Base-by-base conservation (phyloP, 164 flowering plant species). In the Annona squamosa region DNA sequence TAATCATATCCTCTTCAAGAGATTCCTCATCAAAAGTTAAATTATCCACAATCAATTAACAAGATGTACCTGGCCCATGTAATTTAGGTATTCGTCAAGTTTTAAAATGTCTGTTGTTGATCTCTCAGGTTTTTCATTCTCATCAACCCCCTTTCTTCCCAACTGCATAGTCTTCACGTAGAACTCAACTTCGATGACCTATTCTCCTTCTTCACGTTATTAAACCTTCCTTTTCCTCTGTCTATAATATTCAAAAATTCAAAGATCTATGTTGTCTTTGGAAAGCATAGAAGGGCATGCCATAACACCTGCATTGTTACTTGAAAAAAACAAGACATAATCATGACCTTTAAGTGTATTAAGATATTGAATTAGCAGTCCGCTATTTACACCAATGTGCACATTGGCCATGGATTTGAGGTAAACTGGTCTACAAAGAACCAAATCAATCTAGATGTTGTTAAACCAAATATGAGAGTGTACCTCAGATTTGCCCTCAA, bases 271-370 rank as follows among this genome's bases (percentile, higher is more conserved):
- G 48, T 82, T 78, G 81, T 89, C 97, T 70, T 84, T 71, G 16
- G 92, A 88, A 57, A 91, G 92, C 80, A 16, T 78, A 82, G 77
- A 89, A 0, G 94, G 92, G 2, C 82, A 70, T 3, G 79, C 81
- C 92, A 88, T 85, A 3, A 89, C 74, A 46, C 97, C 94, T 81
- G 94, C 97, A 84, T 91, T 89, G 74, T 91, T 91, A 68, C 96
- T 91, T 75, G 42, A n/a, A 76, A 69, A 42, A 78, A 64, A 73
- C 57, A 71, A 72, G 26, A 74, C 1, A 75, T 18, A 16, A n/a
- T 73, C 64, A 46, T 66, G 37, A 59, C 16, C 1, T 17, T n/a
- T 57, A 3, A 41, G 48, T 71, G 72, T 42, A 69, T 3, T 4
- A 52, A 7, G 13, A 52, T 52, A 52, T 16, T 52, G 59, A 52